These are phyloP conservation scores for Epichloe scottii DNA, from an alignment of 2,329 filamentous ascomycete species.

Conservation along the genomic window DNA sequence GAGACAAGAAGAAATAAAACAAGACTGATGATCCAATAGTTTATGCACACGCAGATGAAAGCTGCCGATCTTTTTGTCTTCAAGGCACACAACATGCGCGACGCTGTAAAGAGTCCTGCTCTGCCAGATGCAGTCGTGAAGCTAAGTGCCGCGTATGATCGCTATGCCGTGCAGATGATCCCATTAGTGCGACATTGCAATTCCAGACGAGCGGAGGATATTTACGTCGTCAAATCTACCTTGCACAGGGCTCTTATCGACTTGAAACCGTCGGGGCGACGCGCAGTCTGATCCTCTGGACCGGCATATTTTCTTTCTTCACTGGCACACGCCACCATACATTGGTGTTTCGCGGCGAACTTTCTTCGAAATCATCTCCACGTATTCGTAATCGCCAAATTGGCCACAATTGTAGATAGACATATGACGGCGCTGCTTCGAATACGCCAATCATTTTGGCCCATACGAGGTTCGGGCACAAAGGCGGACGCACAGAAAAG, in stretches of 20 bases:
- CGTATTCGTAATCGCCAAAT: no score
- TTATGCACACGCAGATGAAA: not conserved
- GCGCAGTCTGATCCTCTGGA: not conserved
- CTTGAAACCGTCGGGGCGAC: not conserved
- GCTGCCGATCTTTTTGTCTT: not conserved
- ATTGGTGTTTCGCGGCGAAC: no score
- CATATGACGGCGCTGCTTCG: no score
- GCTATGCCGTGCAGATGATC: not conserved
- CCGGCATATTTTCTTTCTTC: no score
- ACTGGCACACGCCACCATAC: no score
- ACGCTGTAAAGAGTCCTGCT: not conserved
- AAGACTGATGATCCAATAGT: not conserved
- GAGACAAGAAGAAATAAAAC: no score
- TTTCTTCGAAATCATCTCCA: no score
- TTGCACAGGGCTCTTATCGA: not conserved
- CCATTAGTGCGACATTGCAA: not conserved
- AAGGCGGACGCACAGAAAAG: no score
- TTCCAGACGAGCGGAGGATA: not conserved
- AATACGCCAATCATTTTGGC: no score
- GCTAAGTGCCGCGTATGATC: not conserved
- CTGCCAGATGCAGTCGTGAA: not conserved
- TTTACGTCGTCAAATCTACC: not conserved
- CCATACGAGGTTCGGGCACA: no score
- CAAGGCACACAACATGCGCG: conserved; percentile 1
- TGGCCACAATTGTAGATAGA: no score